A percentile compares a stretch with the other conserved stretches of the same genome.
phyloP scores from a whole-genome alignment of 2,329 filamentous ascomycete genomes.

The Xylogone sp. region DNA sequence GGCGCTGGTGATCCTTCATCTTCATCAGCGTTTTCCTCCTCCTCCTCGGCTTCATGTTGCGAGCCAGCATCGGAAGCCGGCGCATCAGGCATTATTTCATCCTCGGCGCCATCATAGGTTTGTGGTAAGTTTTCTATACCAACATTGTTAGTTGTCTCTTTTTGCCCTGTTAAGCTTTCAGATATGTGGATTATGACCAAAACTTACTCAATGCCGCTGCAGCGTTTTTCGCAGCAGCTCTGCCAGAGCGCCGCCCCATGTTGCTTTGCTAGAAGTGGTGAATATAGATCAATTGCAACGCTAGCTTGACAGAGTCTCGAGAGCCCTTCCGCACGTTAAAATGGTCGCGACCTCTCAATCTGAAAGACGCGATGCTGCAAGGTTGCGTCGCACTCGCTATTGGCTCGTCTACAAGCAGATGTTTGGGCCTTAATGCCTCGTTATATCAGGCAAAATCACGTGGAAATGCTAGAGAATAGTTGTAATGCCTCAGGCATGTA shows the following conservation, averaged over 20 bases:
- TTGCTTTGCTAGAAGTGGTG: neutral
- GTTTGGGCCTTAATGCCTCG: too few species aligned
- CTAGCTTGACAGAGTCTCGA: neutral
- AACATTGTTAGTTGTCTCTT: neutral
- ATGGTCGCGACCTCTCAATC: neutral
- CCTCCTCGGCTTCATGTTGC: conserved; percentile 37
- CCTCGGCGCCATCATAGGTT: conserved; percentile 38
- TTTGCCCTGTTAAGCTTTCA: neutral
- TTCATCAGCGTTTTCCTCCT: conserved; percentile 46
- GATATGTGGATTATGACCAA: neutral
- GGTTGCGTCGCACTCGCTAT: neutral
- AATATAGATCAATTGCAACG: neutral
- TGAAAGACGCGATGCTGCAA: neutral
- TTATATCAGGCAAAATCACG: too few species aligned
- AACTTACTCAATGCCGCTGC: conserved; percentile 49
- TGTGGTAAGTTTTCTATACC: conserved; percentile 44
- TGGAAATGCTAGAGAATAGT: too few species aligned
- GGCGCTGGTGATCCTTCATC: conserved; percentile 35
- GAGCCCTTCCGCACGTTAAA: neutral
- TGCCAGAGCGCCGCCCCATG: conserved; percentile 46
- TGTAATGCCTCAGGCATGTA: too few species aligned
- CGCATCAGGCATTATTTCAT: conserved; percentile 41
- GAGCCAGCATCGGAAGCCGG: conserved; percentile 23
- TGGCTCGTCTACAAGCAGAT: neutral
- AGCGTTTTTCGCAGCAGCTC: conserved; percentile 50